phyloP scores from a whole-genome alignment of 1,284 basidiomycete species.

The Quambalaria eucalypti region DNA sequence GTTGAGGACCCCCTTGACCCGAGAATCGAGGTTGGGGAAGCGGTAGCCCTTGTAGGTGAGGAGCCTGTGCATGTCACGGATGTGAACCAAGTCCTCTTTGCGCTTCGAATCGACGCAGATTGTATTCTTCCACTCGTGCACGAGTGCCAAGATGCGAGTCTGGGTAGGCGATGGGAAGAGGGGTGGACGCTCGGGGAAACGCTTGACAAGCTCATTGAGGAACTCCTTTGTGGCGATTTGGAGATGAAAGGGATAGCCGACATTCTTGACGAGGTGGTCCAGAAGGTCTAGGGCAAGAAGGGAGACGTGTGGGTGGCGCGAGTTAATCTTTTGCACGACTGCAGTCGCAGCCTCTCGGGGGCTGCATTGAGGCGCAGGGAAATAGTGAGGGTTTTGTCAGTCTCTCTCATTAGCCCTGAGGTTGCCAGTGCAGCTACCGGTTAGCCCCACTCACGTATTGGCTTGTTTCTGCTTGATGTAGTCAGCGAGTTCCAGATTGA shows the following conservation, averaged over 20 bases:
- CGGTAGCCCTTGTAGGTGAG: constrained; percentile 69
- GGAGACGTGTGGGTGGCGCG: constrained; percentile 79
- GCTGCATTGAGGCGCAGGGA: constrained; percentile 1
- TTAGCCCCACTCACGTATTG: constrained; percentile 64
- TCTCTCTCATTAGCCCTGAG: too few relatives aligned
- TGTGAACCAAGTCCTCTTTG: constrained; percentile 94
- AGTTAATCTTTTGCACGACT: constrained; percentile 71
- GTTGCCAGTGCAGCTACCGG: not conserved
- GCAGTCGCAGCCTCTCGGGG: constrained; percentile 81
- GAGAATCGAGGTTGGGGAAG: constrained; percentile 39
- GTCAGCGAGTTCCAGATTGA: constrained; percentile 87
- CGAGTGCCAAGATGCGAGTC: constrained; percentile 84
- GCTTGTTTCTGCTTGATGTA: constrained; percentile 91
- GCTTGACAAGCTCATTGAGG: constrained; percentile 90
- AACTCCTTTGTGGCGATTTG: constrained; percentile 99
- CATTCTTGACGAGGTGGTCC: constrained; percentile 86
- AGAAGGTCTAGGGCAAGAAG: constrained; percentile 66
- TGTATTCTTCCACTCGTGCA: constrained; percentile 89
- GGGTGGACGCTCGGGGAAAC: constrained; percentile 94
- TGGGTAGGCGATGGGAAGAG: constrained; percentile 89
- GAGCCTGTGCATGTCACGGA: constrained; percentile 93
- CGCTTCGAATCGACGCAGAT: constrained; percentile 82
- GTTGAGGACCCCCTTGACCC: constrained; percentile 38
- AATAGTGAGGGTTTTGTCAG: too few relatives aligned
- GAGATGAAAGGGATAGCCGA: constrained; percentile 92